These are phyloP conservation scores for Candida ponderosae DNA, from an alignment of 805 yeast species.

Conservation along the genomic window DNA sequence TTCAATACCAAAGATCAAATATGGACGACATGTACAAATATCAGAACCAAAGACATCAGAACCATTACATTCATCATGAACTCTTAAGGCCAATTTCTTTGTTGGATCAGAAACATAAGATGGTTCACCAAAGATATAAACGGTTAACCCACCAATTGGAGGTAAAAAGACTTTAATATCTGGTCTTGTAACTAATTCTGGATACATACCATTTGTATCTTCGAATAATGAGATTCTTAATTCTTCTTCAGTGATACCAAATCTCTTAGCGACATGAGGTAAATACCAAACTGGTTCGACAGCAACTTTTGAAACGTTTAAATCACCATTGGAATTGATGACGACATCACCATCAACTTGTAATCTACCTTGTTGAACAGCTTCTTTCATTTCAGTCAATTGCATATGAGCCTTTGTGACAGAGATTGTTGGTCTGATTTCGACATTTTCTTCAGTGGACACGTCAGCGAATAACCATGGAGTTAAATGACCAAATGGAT, in stretches of 20 bases:
- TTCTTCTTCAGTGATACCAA: constrained; percentile 46
- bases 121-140: constrained; percentile 59
- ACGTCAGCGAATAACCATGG: constrained; percentile 48
- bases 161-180: constrained; percentile 60
- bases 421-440: constrained; percentile 57
- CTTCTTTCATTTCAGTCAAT: constrained; percentile 48
- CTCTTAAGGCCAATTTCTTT: constrained; percentile 46
- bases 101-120: constrained; percentile 42
- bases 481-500: constrained; percentile 60
- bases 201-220: constrained; percentile 67
- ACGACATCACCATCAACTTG: constrained; percentile 55
- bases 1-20: constrained; percentile 54
- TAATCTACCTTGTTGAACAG: constrained; percentile 43
- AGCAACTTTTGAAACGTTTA: constrained; percentile 56
- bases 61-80: constrained; percentile 67
- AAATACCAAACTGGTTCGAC: constrained; percentile 67
- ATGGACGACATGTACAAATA: constrained; percentile 65
- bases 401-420: constrained; percentile 62
- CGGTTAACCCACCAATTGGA: constrained; percentile 64
- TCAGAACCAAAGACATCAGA: constrained; percentile 65
- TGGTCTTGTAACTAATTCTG: constrained; percentile 60
- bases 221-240: constrained; percentile 55
- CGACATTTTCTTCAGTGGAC: constrained; percentile 38
- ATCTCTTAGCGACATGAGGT: constrained; percentile 61
- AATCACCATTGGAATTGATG: constrained; percentile 50